Conservation (phyloP, 2,329 filamentous ascomycete genomes). For the Cytospora mali region DNA sequence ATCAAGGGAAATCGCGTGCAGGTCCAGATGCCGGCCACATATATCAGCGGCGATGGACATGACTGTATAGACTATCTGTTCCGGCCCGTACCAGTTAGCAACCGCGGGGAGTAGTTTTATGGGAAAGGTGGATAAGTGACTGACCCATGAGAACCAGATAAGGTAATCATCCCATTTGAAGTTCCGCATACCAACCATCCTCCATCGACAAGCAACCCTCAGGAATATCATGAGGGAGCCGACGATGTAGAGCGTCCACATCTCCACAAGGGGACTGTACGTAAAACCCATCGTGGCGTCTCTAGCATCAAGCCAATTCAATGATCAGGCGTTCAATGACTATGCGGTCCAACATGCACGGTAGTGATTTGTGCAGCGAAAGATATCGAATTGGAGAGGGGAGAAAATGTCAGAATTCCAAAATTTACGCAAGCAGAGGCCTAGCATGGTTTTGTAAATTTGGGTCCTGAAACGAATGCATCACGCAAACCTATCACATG, state of each 20-base stretch:
- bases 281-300: slow-evolving; percentile 13
- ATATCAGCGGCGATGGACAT: slow-evolving; percentile 18
- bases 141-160: slow-evolving; percentile 37
- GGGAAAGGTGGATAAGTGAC: background rate
- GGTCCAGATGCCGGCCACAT: slow-evolving; percentile 26
- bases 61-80: slow-evolving; percentile 32
- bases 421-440: background rate
- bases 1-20: slow-evolving; percentile 37
- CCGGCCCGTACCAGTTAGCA: slow-evolving; percentile 29
- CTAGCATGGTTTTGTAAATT: background rate
- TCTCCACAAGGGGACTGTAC: slow-evolving; percentile 35
- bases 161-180: slow-evolving; percentile 41
- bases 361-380: too few relatives aligned
- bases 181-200: slow-evolving; percentile 38
- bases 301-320: background rate
- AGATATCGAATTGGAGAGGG: too few relatives aligned
- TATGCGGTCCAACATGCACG: too few relatives aligned
- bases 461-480: background rate
- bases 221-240: slow-evolving; percentile 38
- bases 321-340: too few relatives aligned
- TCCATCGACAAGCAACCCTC: slow-evolving; percentile 38
- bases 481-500: too few relatives aligned
- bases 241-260: slow-evolving; percentile 42
- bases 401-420: background rate
- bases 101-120: too few relatives aligned